Percentiles rank a stretch among this genome's conserved stretches.
Conservation (phyloP, 1,284 basidiomycete genomes). For the Jaminaea rosea region DNA sequence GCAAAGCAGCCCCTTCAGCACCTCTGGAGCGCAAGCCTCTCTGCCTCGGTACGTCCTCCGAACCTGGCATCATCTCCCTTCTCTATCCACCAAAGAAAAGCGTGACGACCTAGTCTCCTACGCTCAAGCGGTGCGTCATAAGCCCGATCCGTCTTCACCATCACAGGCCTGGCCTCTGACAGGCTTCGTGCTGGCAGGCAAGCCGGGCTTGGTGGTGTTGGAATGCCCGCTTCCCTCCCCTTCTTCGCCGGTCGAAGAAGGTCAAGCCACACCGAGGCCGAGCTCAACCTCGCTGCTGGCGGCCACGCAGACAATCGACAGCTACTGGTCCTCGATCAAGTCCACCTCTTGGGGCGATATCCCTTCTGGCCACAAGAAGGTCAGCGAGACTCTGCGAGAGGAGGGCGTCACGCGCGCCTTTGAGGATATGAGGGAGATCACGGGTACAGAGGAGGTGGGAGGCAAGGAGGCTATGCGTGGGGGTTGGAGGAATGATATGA, state of each 20-base stretch:
- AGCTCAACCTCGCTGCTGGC: not conserved
- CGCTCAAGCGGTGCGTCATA: constrained; percentile 13
- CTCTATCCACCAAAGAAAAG: constrained; percentile 20
- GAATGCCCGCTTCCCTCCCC: constrained; percentile 22
- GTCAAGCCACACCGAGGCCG: not conserved
- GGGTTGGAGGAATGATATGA: not conserved
- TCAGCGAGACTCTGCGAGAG: constrained; percentile 19
- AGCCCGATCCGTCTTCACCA: too few relatives aligned
- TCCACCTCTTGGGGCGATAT: constrained; percentile 23
- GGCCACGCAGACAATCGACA: constrained; percentile 7
- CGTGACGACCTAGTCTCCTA: constrained; percentile 21
- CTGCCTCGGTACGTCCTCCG: constrained; percentile 3
- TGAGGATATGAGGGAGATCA: constrained; percentile 17
- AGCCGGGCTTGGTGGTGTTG: constrained; percentile 31
- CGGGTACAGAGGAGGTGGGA: constrained; percentile 14
- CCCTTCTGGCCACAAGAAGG: constrained; percentile 29
- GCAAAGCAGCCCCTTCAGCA: too few relatives aligned
- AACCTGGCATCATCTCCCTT: constrained; percentile 33
- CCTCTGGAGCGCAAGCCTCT: not conserved
- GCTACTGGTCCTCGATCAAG: constrained; percentile 30
- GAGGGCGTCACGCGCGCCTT: constrained; percentile 1
- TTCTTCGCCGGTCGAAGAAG: not conserved
- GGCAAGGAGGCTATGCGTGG: not conserved
- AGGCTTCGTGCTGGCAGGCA: constrained; percentile 33
- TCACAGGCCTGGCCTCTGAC: too few relatives aligned